A percentile compares a stretch with the other conserved stretches of the same genome.
Conservation (phyloP, 192 early-diverging fungal species). For the Chytriomyces sp. region DNA sequence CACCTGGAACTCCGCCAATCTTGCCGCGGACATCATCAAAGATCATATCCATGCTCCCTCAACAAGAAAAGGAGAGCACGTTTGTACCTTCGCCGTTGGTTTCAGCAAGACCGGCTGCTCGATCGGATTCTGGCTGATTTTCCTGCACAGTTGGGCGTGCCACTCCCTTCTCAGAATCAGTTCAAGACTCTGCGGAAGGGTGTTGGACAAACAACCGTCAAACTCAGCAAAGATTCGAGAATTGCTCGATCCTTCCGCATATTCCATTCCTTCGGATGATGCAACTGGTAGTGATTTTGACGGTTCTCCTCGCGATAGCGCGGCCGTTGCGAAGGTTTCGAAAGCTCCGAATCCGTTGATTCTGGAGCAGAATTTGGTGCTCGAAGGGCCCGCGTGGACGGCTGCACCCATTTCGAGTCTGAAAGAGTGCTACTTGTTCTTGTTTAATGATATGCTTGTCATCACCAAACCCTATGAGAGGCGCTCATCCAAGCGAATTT, state of each 20-base stretch:
- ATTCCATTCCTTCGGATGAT: too few relatives aligned
- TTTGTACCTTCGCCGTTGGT: neutral
- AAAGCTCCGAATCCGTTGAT: too few relatives aligned
- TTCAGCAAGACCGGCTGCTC: neutral
- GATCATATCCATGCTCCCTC: neutral
- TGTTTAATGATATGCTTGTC: conserved; percentile 16
- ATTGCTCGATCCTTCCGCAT: too few relatives aligned
- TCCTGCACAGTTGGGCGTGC: neutral
- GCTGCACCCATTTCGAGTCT: conserved; percentile 6
- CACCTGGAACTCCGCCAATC: too few relatives aligned
- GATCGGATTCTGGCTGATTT: neutral
- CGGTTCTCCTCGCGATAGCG: too few relatives aligned
- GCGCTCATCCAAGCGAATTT: conserved; percentile 16
- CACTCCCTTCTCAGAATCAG: neutral
- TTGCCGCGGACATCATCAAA: neutral
- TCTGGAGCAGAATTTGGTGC: neutral
- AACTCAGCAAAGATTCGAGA: too few relatives aligned
- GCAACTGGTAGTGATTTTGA: too few relatives aligned
- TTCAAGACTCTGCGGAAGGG: neutral
- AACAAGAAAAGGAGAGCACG: neutral
- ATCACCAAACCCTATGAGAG: conserved; percentile 31
- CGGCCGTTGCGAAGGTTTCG: too few relatives aligned
- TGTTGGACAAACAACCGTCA: too few relatives aligned
- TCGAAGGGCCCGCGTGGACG: conserved; percentile 23
- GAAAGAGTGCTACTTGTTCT: conserved; percentile 29